Conservation (phyloP, 495 filamentous ascomycete species). For the Xylaria intraflava region DNA sequence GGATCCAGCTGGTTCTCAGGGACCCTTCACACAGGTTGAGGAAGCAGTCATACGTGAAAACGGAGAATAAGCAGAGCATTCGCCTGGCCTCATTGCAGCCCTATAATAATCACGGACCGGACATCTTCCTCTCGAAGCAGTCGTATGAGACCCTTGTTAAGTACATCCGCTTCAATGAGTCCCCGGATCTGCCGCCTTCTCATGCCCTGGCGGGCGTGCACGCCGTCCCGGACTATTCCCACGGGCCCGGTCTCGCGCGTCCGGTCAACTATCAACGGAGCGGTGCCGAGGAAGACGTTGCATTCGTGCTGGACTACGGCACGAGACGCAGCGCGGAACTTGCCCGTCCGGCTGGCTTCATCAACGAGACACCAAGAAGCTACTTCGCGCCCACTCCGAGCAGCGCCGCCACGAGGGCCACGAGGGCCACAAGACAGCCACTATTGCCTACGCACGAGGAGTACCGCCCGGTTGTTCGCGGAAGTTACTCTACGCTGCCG, state of each 20-base stretch:
- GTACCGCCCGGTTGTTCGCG: not conserved
- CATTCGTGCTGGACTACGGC: not conserved
- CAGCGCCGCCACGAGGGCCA: not conserved
- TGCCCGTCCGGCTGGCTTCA: too few relatives aligned
- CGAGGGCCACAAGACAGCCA: not conserved
- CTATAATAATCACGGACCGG: slow-evolving; percentile 10
- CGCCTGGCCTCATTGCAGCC: slow-evolving; percentile 2
- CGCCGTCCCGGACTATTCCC: not conserved
- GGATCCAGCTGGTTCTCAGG: slow-evolving; percentile 19
- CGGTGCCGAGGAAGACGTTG: not conserved
- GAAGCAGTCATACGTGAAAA: slow-evolving; percentile 24
- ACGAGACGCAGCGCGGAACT: not conserved
- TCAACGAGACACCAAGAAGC: not conserved
- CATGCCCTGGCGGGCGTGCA: not conserved
- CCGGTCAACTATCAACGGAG: not conserved
- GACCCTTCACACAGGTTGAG: slow-evolving; percentile 3
- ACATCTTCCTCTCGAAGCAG: slow-evolving; percentile 13
- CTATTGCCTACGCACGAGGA: not conserved
- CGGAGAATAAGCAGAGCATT: slow-evolving; percentile 7
- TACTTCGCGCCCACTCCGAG: not conserved
- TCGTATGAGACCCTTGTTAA: slow-evolving; percentile 1
- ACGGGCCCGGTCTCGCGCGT: not conserved
- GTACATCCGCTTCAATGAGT: not conserved
- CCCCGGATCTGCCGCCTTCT: not conserved
- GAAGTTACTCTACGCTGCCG: not conserved